These are phyloP conservation scores for Colletotrichum chrysophilum DNA, from an alignment of 2,329 filamentous ascomycete genomes.

Conservation along the genomic window DNA sequence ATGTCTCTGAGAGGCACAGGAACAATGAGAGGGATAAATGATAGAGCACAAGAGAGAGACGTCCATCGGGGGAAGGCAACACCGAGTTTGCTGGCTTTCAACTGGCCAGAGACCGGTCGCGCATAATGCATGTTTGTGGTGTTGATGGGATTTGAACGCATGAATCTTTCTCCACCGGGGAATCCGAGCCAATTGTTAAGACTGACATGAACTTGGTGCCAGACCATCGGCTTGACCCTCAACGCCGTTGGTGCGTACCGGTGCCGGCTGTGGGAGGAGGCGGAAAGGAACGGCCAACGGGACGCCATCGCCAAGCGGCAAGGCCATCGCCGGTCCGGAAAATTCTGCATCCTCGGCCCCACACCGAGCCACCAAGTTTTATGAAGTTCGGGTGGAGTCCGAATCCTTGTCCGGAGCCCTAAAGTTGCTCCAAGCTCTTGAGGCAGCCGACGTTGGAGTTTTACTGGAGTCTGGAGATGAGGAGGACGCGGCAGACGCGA, in stretches of 20 bases:
- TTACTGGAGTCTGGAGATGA: not conserved
- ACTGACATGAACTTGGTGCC: not conserved
- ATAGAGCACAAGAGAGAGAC: not conserved
- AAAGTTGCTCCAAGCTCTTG: not conserved
- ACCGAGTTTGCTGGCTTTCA: not conserved
- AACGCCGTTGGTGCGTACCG: not conserved
- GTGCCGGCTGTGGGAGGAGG: not conserved
- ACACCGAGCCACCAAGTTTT: conserved; percentile 12
- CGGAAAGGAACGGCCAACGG: not conserved
- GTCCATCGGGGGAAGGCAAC: not conserved
- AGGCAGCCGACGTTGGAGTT: conserved; percentile 1
- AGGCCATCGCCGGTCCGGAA: conserved; percentile 4
- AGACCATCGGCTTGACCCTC: not conserved
- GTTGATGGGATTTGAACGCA: not conserved
- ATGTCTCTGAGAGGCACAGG: not conserved
- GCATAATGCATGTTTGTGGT: not conserved
- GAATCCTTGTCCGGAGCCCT: not conserved
- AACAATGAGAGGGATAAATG: not conserved
- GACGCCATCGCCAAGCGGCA: not conserved
- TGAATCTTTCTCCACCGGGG: not conserved
- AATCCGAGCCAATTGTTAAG: not conserved
- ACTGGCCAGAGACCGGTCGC: not conserved
- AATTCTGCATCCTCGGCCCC: conserved; percentile 18
- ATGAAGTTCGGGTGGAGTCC: not conserved
- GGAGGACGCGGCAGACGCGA: not conserved